Evolutionary conservation across 306 rosid genomes (phyloP).

Genomic region (Dryas drummondii): DNA sequence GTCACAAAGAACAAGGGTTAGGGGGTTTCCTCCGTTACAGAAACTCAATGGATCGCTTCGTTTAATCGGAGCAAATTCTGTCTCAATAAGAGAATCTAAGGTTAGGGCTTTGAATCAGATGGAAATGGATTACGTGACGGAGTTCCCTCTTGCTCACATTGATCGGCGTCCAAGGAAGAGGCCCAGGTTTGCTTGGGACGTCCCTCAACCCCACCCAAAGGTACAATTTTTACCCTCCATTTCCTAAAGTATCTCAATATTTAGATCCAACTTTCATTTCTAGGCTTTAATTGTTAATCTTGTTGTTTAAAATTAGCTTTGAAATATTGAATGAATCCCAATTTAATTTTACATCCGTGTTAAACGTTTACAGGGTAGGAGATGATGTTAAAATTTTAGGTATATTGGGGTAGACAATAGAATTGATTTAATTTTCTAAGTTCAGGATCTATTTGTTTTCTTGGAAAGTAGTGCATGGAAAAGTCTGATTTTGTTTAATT

Average conservation of each 20-base stretch:
- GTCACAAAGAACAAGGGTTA: conserved; percentile 22
- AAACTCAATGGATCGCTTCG: conserved; percentile 1
- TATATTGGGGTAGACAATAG: neutral
- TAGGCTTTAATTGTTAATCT: neutral
- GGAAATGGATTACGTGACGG: conserved; percentile 47
- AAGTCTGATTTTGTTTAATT: neutral
- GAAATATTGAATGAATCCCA: neutral
- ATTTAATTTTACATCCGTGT: neutral
- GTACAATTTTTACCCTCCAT: conserved; percentile 23
- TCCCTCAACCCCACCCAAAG: conserved; percentile 43
- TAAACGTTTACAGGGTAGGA: neutral
- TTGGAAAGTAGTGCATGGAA: neutral
- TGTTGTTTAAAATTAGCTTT: neutral
- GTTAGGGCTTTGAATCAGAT: conserved; percentile 27
- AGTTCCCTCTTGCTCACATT: conserved; percentile 40
- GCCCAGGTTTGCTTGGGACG: conserved; percentile 50
- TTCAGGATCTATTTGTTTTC: neutral
- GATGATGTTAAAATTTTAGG: neutral
- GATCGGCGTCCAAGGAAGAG: conserved; percentile 60
- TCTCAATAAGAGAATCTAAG: conserved; percentile 21
- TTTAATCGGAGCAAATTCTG: conserved; percentile 3
- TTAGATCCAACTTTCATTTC: neutral
- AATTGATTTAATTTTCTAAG: neutral
- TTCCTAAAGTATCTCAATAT: neutral
- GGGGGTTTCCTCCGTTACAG: conserved; percentile 21